These are phyloP conservation scores for Populus hybrid DNA, from an alignment of 441 rosid species.

Conservation along the genomic window DNA sequence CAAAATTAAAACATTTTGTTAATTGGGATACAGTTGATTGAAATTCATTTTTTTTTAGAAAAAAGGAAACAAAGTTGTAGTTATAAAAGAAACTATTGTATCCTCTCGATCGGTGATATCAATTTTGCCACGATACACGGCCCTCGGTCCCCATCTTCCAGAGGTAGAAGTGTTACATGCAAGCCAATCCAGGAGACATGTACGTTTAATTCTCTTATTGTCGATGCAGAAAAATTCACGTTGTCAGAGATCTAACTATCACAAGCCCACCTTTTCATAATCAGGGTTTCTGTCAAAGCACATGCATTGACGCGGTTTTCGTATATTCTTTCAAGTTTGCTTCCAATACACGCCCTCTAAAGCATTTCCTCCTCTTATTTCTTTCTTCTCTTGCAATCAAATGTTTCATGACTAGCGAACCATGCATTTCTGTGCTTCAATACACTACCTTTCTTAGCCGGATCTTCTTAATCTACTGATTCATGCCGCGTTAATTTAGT, in stretches of 20 bases:
- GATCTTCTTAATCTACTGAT: too few species aligned
- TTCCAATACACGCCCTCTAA: conserved; percentile 38
- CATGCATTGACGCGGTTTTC: conserved; percentile 63
- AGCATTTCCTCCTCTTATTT: not conserved
- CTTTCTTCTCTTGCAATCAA: not conserved
- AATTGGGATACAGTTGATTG: not conserved
- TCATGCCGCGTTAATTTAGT: not conserved
- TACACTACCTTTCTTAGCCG: not conserved
- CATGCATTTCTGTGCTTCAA: not conserved
- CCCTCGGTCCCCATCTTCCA: conserved; percentile 1
- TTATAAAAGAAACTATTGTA: conserved; percentile 1
- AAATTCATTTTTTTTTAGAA: not conserved
- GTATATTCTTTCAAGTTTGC: conserved; percentile 36
- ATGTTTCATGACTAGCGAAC: not conserved
- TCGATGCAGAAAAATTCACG: not conserved
- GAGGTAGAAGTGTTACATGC: not conserved
- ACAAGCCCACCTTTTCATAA: conserved; percentile 18
- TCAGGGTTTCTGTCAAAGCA: conserved; percentile 27
- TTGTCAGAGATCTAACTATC: conserved; percentile 15
- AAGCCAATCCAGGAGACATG: conserved; percentile 16
- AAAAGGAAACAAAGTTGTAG: not conserved
- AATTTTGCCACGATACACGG: conserved; percentile 17
- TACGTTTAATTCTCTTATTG: not conserved
- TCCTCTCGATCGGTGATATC: conserved; percentile 10
- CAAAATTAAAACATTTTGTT: not conserved